Evolutionary conservation across 257 asterid species (phyloP).

Genomic region (Primulina huaijiensis): DNA sequence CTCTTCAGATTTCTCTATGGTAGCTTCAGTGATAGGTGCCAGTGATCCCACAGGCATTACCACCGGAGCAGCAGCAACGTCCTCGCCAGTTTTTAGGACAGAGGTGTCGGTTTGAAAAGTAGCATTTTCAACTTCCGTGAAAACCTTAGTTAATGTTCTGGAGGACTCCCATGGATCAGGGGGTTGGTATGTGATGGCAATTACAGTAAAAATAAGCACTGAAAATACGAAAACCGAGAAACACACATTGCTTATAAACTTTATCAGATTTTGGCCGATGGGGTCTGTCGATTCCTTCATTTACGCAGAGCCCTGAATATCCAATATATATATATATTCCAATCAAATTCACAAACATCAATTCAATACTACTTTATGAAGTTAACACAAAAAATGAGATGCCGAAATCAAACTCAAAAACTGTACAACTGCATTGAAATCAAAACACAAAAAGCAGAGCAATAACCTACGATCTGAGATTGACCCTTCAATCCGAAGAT

Average conservation of each 20-base stretch:
- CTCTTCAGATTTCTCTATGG: slow-evolving; percentile 60
- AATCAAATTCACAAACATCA: slow-evolving; percentile 14
- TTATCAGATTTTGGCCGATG: slow-evolving; percentile 80
- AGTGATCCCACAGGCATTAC: slow-evolving; percentile 30
- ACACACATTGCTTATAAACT: slow-evolving; percentile 83
- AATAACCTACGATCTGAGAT: slow-evolving; percentile 28
- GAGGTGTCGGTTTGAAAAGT: slow-evolving; percentile 78
- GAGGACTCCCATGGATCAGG: slow-evolving; percentile 99
- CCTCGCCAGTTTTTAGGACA: slow-evolving; percentile 93
- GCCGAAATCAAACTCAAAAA: slow-evolving; percentile 14
- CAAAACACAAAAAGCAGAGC: not conserved
- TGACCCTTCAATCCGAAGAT: slow-evolving; percentile 22
- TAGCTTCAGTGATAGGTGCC: slow-evolving; percentile 53
- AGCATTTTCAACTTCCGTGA: slow-evolving; percentile 78
- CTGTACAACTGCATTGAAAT: not conserved
- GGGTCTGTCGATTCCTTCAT: slow-evolving; percentile 88
- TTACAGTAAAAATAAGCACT: slow-evolving; percentile 74
- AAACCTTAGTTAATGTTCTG: slow-evolving; percentile 79
- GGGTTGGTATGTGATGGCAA: slow-evolving; percentile 95
- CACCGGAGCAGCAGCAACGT: slow-evolving; percentile 44
- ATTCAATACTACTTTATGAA: not conserved
- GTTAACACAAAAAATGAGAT: not conserved
- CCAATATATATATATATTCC: slow-evolving; percentile 6
- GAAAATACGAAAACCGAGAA: slow-evolving; percentile 92
- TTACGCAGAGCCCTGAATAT: slow-evolving; percentile 18